Evolutionary conservation across 257 asterid genomes (phyloP).

Genomic region (Forsythia suspensa): DNA sequence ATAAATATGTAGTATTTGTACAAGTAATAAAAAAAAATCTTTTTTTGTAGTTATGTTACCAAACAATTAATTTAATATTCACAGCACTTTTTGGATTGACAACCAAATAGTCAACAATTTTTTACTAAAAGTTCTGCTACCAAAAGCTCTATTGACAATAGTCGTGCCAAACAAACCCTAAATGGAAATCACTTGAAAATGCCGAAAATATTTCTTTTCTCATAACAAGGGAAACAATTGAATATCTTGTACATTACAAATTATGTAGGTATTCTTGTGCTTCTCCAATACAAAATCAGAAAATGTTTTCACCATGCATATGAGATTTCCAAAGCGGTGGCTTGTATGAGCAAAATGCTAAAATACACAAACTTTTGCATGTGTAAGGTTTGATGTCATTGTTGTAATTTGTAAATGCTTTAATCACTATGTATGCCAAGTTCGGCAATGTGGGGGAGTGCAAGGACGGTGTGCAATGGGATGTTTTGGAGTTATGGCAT

Average conservation of each 20-base stretch:
- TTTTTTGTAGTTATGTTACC: too few species aligned
- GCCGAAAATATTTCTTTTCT: neutral
- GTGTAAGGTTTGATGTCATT: neutral
- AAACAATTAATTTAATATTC: too few species aligned
- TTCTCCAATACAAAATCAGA: neutral
- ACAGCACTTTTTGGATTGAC: too few species aligned
- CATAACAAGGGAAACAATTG: neutral
- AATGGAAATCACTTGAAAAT: too few species aligned
- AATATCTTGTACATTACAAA: neutral
- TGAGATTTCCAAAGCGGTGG: slow-evolving; percentile 31
- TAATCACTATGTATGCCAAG: neutral
- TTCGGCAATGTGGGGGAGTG: neutral
- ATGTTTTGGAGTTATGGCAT: neutral
- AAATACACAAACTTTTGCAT: slow-evolving; percentile 16
- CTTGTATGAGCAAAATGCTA: slow-evolving; percentile 39
- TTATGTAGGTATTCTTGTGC: neutral
- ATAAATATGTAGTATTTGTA: too few species aligned
- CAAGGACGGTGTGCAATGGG: neutral
- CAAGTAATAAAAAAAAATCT: too few species aligned
- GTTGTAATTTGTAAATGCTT: neutral
- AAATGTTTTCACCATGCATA: neutral
- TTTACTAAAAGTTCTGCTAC: too few species aligned
- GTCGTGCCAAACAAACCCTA: too few species aligned
- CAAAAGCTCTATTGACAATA: neutral
- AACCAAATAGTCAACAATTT: too few species aligned